A percentile compares a stretch with the other conserved stretches of the same genome.
Conservation (phyloP, 139 green algal species). For the Closterium sp. region DNA sequence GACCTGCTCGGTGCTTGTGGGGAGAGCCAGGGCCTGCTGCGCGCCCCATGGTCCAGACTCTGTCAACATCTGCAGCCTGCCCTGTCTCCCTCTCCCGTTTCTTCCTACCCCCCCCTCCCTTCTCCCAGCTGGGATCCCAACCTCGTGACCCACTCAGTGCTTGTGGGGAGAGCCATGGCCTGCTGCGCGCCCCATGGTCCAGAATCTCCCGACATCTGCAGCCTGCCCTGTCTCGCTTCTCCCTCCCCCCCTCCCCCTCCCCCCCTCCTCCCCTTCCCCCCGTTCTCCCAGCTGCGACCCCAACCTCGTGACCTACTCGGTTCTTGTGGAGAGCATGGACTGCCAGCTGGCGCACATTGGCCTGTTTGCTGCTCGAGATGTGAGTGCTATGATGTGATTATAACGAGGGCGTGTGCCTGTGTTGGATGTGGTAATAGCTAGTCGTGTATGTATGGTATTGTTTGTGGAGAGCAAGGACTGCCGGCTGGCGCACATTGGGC, state of each 20-base stretch:
- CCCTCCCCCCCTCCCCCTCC: not conserved
- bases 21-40: too few relatives aligned
- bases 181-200: too few relatives aligned
- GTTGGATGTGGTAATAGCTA: not conserved
- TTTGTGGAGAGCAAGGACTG: conserved; percentile 9
- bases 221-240: not conserved
- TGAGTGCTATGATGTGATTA: not conserved
- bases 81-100: too few relatives aligned
- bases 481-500: not conserved
- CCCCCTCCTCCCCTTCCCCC: not conserved
- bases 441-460: not conserved
- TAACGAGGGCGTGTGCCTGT: too few relatives aligned
- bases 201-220: not conserved
- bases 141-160: too few relatives aligned
- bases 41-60: too few relatives aligned
- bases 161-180: too few relatives aligned
- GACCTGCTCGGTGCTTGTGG: not conserved
- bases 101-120: too few relatives aligned
- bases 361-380: not conserved
- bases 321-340: conserved; percentile 37
- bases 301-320: conserved; percentile 37
- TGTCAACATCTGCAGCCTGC: too few relatives aligned
- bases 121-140: too few relatives aligned
- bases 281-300: conserved; percentile 23
- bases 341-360: conserved; percentile 10